Evolutionary conservation across 768 basidiomycete species (phyloP).

Genomic region (Suillus plorans): DNA sequence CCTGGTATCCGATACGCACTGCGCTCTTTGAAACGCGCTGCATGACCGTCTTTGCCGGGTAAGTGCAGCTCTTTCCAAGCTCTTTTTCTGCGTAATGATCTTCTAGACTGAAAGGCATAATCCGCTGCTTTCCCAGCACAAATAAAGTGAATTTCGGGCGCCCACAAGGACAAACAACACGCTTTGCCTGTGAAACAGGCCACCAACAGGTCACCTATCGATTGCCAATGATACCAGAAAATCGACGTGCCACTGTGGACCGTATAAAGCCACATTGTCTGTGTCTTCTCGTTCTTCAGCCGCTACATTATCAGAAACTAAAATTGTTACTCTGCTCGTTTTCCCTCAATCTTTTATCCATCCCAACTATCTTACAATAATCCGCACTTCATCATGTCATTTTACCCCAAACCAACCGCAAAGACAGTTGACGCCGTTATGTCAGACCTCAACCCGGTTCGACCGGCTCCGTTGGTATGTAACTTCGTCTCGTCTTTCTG

Average conservation of each 20-base stretch:
- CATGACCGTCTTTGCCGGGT: constrained; percentile 10
- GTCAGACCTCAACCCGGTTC: neutral
- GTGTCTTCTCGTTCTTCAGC: neutral
- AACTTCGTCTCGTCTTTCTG: neutral
- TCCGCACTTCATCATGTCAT: neutral
- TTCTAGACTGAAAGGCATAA: constrained; percentile 9
- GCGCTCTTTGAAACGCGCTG: constrained; percentile 11
- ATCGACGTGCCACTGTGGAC: constrained; percentile 28
- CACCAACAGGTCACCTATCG: constrained; percentile 25
- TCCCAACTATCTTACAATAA: neutral
- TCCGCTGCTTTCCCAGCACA: constrained; percentile 25
- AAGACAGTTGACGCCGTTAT: neutral
- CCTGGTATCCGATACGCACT: neutral
- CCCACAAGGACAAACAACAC: constrained; percentile 50
- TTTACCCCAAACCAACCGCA: neutral
- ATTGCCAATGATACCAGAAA: constrained; percentile 30
- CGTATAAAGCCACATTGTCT: constrained; percentile 25
- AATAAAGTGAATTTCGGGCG: constrained; percentile 31
- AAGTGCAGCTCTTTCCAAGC: constrained; percentile 2
- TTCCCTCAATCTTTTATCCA: constrained; percentile 4
- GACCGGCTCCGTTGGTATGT: neutral
- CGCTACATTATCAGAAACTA: neutral
- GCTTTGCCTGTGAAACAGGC: constrained; percentile 27
- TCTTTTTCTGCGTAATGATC: constrained; percentile 1
- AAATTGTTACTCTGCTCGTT: neutral